Conservation (phyloP, 2,329 filamentous ascomycete species). For the Sporothrix mexicana region DNA sequence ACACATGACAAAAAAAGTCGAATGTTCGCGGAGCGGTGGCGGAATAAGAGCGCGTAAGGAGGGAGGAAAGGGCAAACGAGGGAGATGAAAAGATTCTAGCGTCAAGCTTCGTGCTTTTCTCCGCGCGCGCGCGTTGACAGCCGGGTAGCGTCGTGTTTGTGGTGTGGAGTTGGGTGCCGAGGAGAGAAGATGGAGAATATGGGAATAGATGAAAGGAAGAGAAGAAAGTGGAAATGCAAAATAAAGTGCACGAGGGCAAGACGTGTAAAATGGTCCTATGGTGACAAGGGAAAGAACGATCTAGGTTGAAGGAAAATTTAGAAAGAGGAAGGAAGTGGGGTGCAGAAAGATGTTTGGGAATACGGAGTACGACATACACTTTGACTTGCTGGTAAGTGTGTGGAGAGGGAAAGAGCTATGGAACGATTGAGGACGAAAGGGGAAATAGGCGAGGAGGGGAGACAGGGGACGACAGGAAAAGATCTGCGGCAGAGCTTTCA, state of each 20-base stretch:
- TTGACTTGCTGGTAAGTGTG: not conserved
- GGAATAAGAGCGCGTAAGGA: not conserved
- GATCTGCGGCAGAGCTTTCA: not conserved
- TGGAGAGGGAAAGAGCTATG: conserved; percentile 15
- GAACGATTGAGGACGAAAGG: conserved; percentile 9
- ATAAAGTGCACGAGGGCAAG: not conserved
- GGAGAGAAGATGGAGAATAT: not conserved
- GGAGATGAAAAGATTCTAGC: conserved; percentile 13
- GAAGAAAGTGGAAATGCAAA: not conserved
- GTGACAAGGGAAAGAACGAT: not conserved
- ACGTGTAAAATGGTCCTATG: not conserved
- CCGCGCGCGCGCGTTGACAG: conserved; percentile 4
- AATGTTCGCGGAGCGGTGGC: not conserved
- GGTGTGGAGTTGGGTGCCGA: conserved; percentile 1
- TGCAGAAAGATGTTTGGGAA: not conserved
- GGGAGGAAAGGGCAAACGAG: conserved; percentile 10
- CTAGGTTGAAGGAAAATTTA: not conserved
- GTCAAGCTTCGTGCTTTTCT: conserved; percentile 22
- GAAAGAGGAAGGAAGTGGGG: conserved; percentile 13
- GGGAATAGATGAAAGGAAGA: not conserved
- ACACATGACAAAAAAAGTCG: not conserved
- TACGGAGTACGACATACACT: not conserved
- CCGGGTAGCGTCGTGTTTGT: not conserved
- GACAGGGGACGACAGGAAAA: not conserved
- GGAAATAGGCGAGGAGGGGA: conserved; percentile 5